Base-by-base conservation (phyloP, 139 green algal species). In the Micractinium sp. region DNA sequence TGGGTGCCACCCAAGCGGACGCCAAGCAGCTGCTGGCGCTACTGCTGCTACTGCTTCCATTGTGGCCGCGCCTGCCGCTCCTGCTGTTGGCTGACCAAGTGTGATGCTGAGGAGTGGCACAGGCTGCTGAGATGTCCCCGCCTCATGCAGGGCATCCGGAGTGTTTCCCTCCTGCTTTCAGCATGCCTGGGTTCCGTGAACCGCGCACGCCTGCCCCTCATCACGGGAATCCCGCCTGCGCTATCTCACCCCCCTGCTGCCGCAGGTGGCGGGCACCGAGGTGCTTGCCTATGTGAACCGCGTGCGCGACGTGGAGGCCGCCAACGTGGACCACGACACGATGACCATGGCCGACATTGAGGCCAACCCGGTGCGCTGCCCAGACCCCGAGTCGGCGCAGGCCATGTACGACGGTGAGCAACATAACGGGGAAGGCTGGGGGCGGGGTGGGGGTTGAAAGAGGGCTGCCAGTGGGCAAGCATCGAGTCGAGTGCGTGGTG, bases 361-460 rank as follows among this genome's bases (percentile, higher is more conserved):
- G 94, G 93, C 89, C 90, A 99, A 99, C 95, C 98, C 98, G 31
- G 96, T 98, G 80, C 93, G 98, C 35, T 99, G 98, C 92, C 98
- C 98, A 20, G 96, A 99, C 92, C 90, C 93, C 56, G 95, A 93
- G 0, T 92, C 95, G 4, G 97, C 98, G 2, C 85, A 97, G 85
- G 90, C 91, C 47, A 99, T 99, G 98, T 97, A 98, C 78, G 91
- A 97, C 76, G 94, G 96, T 97, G 91, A 23, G 86, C 33, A n/a
- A 0, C 0, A 1, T 9, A 56, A 56, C 22, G 31, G 74, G 61
- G 20, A 16, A 4, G 53, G 66, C 14, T 0, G 38, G 31, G 66
- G 22, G 53, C 13, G 15, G 56, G 35, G 14, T 38, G 74, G 13
- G n/a, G 39, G 14, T 81, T 81, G 38, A 7, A 14, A 25, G 36